Evolutionary conservation across 352 stramenopile species (phyloP).

Genomic region (Pythium utonaiense): DNA sequence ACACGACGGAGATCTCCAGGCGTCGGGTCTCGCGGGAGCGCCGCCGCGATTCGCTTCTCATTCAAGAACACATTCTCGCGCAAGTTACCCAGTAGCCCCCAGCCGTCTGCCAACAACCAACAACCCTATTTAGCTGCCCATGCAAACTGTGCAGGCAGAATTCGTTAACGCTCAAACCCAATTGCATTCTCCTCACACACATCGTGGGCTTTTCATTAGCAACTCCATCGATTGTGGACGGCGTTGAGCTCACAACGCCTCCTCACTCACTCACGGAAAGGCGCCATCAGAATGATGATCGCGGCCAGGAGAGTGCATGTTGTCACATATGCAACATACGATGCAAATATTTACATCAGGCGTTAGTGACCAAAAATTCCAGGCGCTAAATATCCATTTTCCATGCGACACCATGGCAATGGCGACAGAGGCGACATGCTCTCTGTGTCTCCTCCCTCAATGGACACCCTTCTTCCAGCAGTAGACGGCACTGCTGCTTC

Average conservation of each 20-base stretch:
- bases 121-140: background rate
- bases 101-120: too few species aligned
- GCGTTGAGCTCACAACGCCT: too few species aligned
- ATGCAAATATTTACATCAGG: conserved; percentile 6
- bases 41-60: conserved; percentile 6
- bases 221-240: too few species aligned
- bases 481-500: too few species aligned
- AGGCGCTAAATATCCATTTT: background rate
- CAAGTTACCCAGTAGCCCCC: background rate
- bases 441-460: background rate
- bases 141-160: too few species aligned
- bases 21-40: conserved; percentile 16
- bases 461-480: too few species aligned
- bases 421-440: background rate
- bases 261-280: too few species aligned
- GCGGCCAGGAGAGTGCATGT: background rate
- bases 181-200: too few species aligned
- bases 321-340: background rate
- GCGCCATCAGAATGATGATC: conserved; percentile 4
- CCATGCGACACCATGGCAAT: conserved; percentile 2
- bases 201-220: too few species aligned
- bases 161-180: too few species aligned
- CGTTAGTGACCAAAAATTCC: too few species aligned
- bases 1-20: conserved; percentile 7
- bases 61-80: background rate